Percentiles rank a stretch among this genome's conserved stretches.
Evolutionary conservation across 2,329 filamentous ascomycete genomes (phyloP).

Genomic region (Aureobasidium sp.): DNA sequence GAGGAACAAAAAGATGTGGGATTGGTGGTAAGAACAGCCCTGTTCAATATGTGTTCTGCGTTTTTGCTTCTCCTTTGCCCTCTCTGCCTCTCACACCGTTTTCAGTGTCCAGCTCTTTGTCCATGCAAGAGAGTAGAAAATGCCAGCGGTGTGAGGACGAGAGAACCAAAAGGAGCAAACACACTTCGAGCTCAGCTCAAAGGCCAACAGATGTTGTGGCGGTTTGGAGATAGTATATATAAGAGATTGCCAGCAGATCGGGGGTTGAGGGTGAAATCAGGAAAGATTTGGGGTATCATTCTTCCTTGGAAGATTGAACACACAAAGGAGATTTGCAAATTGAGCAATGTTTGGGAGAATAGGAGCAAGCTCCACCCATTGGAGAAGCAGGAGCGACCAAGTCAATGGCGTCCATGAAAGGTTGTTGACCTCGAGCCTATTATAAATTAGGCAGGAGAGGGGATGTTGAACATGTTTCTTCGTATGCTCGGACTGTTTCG

Average conservation of each 20-base stretch:
- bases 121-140: constrained; percentile 5
- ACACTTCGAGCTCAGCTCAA: constrained; percentile 4
- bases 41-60: neutral
- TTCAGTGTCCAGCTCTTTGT: neutral
- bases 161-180: neutral
- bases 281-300: neutral
- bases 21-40: neutral
- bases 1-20: neutral
- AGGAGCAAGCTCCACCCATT: neutral
- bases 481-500: neutral
- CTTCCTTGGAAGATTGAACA: constrained; percentile 1
- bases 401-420: neutral
- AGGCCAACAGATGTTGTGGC: neutral
- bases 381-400: neutral
- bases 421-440: constrained; percentile 10
- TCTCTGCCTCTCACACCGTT: neutral
- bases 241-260: neutral
- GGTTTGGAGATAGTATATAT: neutral
- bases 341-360: neutral
- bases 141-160: neutral
- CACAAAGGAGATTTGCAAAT: constrained; percentile 3
- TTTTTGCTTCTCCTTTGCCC: neutral
- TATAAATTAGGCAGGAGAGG: constrained; percentile 7
- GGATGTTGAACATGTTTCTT: neutral
- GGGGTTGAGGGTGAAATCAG: neutral